Evolutionary conservation across 108 stramenopile species (phyloP).

Genomic region (Schizochytrium sp.): DNA sequence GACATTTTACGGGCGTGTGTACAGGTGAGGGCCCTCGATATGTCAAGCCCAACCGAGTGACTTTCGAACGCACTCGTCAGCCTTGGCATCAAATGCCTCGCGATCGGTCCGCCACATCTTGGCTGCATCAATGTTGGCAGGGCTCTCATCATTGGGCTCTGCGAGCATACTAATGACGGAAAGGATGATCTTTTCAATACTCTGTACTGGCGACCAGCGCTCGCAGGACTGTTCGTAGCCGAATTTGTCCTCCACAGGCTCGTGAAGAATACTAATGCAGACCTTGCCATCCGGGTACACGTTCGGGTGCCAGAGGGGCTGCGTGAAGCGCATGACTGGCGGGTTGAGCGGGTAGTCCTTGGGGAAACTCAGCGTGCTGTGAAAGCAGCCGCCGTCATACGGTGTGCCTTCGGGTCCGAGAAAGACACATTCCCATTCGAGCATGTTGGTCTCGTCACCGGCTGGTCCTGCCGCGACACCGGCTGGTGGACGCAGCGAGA

Average conservation of each 20-base stretch:
- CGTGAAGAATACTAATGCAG: conserved; percentile 96
- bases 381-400: conserved; percentile 67
- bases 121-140: conserved; percentile 95
- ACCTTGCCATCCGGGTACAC: conserved; percentile 64
- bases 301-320: conserved; percentile 98
- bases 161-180: conserved; percentile 82
- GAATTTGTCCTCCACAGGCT: conserved; percentile 84
- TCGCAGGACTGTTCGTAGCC: conserved; percentile 69
- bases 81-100: conserved; percentile 81
- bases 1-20: too few relatives aligned
- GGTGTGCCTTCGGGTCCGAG: conserved; percentile 1
- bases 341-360: conserved; percentile 74
- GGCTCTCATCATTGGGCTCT: conserved; percentile 94
- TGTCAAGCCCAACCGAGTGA: not conserved
- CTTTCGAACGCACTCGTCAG: not conserved
- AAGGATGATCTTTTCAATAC: conserved; percentile 84
- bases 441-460: not conserved
- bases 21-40: too few relatives aligned
- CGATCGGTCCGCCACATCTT: conserved; percentile 85
- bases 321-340: conserved; percentile 76
- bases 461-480: not conserved
- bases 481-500: not conserved
- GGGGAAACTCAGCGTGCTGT: conserved; percentile 82
- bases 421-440: conserved; percentile 23
- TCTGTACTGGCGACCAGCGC: conserved; percentile 93